These are phyloP conservation scores for Chaetothyriales sp. DNA, from an alignment of 2,329 filamentous ascomycete species.

Conservation along the genomic window DNA sequence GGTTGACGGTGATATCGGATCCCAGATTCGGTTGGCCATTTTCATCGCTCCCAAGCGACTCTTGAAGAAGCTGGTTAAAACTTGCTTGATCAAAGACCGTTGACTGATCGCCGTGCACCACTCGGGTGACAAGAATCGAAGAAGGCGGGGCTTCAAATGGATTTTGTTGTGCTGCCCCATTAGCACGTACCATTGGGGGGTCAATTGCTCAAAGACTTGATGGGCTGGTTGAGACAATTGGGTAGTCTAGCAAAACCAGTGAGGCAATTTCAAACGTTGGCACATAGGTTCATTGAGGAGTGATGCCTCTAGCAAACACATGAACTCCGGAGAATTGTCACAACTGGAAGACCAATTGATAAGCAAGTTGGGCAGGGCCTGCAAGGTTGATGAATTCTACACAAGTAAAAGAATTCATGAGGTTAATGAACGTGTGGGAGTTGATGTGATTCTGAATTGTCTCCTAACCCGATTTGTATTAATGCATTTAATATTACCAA, in stretches of 20 bases:
- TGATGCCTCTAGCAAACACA: neutral
- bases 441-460: no score
- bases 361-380: neutral
- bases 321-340: neutral
- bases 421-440: no score
- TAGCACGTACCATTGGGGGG: neutral
- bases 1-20: slow-evolving; percentile 60
- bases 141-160: slow-evolving; percentile 37
- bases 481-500: no score
- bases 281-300: neutral
- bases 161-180: slow-evolving; percentile 2
- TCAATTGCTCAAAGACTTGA: neutral
- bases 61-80: slow-evolving; percentile 58
- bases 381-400: neutral
- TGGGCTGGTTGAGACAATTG: neutral
- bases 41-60: slow-evolving; percentile 38
- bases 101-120: slow-evolving; percentile 52
- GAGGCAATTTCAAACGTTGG: neutral
- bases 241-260: neutral
- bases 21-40: slow-evolving; percentile 35
- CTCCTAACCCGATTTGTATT: no score
- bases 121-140: slow-evolving; percentile 74
- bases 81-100: slow-evolving; percentile 54
- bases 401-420: no score
- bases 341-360: neutral